Evolutionary conservation across 2,329 filamentous ascomycete species (phyloP), one percentile per base, ranked within the genome.

Genomic region (Chaetomiaceae sp.): DNA sequence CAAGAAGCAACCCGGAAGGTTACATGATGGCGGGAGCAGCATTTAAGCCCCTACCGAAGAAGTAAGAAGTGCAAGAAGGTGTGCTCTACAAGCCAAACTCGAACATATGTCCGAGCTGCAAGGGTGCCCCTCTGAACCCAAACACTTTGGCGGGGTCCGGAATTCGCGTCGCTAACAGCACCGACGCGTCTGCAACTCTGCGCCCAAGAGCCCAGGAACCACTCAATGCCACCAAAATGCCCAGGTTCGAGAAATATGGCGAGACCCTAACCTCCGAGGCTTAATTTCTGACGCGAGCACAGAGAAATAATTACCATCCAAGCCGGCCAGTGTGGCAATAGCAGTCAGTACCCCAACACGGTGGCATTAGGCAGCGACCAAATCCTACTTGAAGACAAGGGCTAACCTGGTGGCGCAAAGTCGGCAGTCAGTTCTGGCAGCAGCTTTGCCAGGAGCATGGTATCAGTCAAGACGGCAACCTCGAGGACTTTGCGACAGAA

Each of bases 251-350:
- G 8, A 23, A 8, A 20, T 5, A 34, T 2, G 18, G n/a, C n/a
- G 7, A 33, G 5, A 20, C n/a, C 7, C 1, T 14, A 23, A 33
- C 2, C 1, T 23, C 30, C 11, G 29, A 41, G 3, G 11, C 10
- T 16, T 3, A 11, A 4, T 9, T 25, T 41, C 55, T 64, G 38
- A 65, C 55, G 3, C 10, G 8, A 16, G 14, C 51, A 1, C 64
- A 96, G 94, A 74, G 94, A 99, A 82, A 99, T 99, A 66, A 99
- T 99, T 73, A 99, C 95, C 58, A 87, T 99, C 65, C 94, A 99
- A 75, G 92, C 95, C 61, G 94, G 94, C 81, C 94, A 97, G 75
- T 97, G 94, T 80, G 94, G 92, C 81, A 97, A 97, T 76, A 96
- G 91, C 83, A 92, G 91, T 96, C 70, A 78, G 89, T 87, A 9